Evolutionary conservation across 495 filamentous ascomycete genomes (phyloP).

Genomic region (Penicillium crystallinum): DNA sequence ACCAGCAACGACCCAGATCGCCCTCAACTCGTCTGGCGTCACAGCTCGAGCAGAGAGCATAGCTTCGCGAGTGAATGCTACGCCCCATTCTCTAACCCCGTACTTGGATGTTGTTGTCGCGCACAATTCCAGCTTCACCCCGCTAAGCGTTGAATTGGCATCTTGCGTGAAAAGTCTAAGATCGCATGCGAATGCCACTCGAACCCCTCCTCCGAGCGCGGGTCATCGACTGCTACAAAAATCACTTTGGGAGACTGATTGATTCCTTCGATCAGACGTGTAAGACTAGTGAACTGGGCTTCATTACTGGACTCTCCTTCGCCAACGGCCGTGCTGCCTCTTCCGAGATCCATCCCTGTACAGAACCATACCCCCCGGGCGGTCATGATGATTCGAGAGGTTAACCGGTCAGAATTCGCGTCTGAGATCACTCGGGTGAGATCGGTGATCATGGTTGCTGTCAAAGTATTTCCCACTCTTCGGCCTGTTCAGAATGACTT

Average conservation of each 20-base stretch:
- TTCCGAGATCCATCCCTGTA: conserved; percentile 36
- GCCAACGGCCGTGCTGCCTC: conserved; percentile 14
- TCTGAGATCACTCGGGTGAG: conserved; percentile 18
- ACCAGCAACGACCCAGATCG: conserved; percentile 15
- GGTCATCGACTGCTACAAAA: conserved; percentile 32
- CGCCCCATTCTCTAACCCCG: conserved; percentile 26
- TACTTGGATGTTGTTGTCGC: conserved; percentile 32
- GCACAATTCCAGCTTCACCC: conserved; percentile 30
- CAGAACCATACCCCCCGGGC: conserved; percentile 37
- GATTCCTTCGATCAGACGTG: conserved; percentile 24
- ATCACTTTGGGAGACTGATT: conserved; percentile 33
- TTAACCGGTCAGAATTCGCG: conserved; percentile 13
- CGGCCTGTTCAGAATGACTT: conserved; percentile 27
- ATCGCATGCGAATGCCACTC: conserved; percentile 35
- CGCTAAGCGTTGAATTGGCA: conserved; percentile 28
- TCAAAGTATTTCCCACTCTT: conserved; percentile 35
- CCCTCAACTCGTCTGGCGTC: conserved; percentile 17
- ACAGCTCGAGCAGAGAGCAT: conserved; percentile 29
- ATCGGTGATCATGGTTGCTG: conserved; percentile 23
- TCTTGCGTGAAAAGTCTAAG: conserved; percentile 18
- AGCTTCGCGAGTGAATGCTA: conserved; percentile 23
- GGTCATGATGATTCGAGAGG: conserved; percentile 30
- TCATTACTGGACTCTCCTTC: conserved; percentile 11
- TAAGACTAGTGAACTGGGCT: conserved; percentile 19
- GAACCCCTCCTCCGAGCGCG: conserved; percentile 37